A percentile compares a stretch with the other conserved stretches of the same genome.
These are phyloP conservation scores for Rhododendron simsii DNA, from an alignment of 148 eudicot species.

Conservation along the genomic window DNA sequence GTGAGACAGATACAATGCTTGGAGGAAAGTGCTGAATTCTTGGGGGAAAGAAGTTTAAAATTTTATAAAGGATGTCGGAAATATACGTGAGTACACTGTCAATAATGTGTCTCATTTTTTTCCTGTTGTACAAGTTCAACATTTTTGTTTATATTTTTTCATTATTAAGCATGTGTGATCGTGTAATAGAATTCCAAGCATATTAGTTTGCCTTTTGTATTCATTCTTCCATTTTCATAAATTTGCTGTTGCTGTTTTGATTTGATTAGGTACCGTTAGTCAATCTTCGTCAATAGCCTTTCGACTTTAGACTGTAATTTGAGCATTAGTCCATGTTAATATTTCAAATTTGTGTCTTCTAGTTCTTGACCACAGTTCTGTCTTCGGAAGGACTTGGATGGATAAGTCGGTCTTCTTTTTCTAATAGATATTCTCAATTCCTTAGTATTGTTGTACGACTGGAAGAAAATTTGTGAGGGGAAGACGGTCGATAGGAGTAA, in stretches of 20 bases:
- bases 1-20: conserved; percentile 67
- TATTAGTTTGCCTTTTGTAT: neutral
- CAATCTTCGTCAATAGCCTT: neutral
- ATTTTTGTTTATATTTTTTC: neutral
- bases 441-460: neutral
- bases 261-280: neutral
- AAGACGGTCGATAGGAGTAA: neutral
- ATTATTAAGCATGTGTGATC: neutral
- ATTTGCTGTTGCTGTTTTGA: neutral
- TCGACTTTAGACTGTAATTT: neutral
- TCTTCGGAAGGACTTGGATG: neutral
- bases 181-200: neutral
- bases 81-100: conserved; percentile 67
- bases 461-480: neutral
- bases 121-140: neutral
- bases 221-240: neutral
- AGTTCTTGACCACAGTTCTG: neutral
- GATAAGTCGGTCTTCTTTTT: conserved; percentile 6
- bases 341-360: neutral
- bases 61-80: conserved; percentile 94
- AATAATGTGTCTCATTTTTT: neutral
- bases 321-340: neutral
- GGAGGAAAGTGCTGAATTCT: conserved; percentile 91
- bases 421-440: neutral
- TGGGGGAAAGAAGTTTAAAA: conserved; percentile 85